Evolutionary conservation across 2,329 filamentous ascomycete genomes (phyloP).

Genomic region (Pochonia chlamydosporia): DNA sequence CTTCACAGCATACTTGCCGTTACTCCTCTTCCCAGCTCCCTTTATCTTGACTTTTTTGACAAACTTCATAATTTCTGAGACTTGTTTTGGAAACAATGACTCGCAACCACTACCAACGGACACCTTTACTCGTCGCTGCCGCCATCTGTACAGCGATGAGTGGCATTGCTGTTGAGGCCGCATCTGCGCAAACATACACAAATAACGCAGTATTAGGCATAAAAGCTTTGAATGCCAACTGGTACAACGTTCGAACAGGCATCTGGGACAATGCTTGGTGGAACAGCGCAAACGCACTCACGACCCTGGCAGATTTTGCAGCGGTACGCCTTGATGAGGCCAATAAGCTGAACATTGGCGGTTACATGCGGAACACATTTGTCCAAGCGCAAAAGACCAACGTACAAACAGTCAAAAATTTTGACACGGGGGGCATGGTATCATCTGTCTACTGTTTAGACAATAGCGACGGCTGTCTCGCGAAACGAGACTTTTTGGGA

Average conservation of each 20-base stretch:
- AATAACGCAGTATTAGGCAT: conserved; percentile 27
- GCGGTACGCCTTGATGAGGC: conserved; percentile 25
- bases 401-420: conserved; percentile 31
- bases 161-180: conserved; percentile 6
- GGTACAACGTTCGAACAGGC: conserved; percentile 55
- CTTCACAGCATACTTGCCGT: neutral
- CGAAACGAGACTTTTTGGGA: conserved; percentile 26
- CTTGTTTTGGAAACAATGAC: conserved; percentile 1
- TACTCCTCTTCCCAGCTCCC: neutral
- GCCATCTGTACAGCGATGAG: neutral
- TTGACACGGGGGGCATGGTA: conserved; percentile 29
- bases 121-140: conserved; percentile 8
- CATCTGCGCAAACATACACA: conserved; percentile 22
- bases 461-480: conserved; percentile 20
- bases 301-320: conserved; percentile 52
- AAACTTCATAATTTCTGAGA: neutral
- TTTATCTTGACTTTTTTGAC: neutral
- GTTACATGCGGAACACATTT: conserved; percentile 40
- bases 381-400: conserved; percentile 34
- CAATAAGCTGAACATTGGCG: conserved; percentile 31
- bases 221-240: conserved; percentile 44
- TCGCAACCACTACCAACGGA: neutral
- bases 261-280: conserved; percentile 66
- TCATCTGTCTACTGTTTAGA: conserved; percentile 31
- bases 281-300: conserved; percentile 65